A percentile compares a stretch with the other conserved stretches of the same genome.
These are phyloP conservation scores for Pterothamnion heteromorphum DNA, from an alignment of 31 red algal species.

Conservation along the genomic window DNA sequence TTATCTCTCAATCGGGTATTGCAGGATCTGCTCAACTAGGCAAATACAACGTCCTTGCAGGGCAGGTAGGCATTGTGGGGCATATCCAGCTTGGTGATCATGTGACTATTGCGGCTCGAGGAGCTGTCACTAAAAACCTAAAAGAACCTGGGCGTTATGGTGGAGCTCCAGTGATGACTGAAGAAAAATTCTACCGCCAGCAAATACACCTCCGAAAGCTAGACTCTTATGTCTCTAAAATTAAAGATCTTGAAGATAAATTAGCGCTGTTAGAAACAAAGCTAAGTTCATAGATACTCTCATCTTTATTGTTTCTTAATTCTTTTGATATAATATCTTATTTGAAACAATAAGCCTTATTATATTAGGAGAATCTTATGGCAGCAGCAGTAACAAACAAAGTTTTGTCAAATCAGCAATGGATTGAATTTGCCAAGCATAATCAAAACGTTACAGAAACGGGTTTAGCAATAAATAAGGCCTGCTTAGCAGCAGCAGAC, in stretches of 20 bases:
- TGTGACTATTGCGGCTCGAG: background rate
- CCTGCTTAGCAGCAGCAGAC: too few relatives aligned
- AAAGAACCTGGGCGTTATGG: background rate
- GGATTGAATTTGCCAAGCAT: too few relatives aligned
- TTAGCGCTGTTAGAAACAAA: background rate
- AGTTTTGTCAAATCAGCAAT: too few relatives aligned
- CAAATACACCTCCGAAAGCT: conserved; percentile 12
- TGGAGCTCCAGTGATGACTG: conserved; percentile 14
- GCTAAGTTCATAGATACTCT: background rate
- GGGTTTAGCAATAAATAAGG: too few relatives aligned
- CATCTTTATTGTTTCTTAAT: background rate
- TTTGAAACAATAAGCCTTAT: too few relatives aligned
- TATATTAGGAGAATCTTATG: too few relatives aligned
- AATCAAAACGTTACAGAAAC: too few relatives aligned
- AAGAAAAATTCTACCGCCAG: background rate
- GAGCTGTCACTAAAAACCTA: background rate
- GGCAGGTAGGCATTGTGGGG: conserved; percentile 25
- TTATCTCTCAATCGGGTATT: conserved; percentile 45
- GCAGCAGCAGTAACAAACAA: too few relatives aligned
- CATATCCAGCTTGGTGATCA: conserved; percentile 40
- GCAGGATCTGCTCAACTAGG: conserved; percentile 44
- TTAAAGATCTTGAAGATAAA: background rate
- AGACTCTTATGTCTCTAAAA: background rate
- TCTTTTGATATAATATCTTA: background rate
- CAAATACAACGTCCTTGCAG: conserved; percentile 10